A percentile compares a stretch with the other conserved stretches of the same genome.
Conservation (phyloP, 2,329 filamentous ascomycete species). For the Fusarium piperis region DNA sequence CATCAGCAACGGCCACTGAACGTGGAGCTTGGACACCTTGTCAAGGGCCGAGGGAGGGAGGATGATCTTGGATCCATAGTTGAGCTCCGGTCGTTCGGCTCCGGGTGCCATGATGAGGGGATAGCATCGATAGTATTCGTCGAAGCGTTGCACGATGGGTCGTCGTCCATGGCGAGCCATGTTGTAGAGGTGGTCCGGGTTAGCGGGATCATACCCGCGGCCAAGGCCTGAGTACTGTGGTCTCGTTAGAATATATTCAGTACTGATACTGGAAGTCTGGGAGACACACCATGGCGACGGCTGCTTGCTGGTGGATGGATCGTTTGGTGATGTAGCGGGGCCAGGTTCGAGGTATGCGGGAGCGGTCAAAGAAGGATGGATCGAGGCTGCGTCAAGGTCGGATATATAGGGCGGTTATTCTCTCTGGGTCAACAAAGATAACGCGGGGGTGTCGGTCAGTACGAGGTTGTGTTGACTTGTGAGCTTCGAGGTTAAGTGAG, state of each 20-base stretch:
- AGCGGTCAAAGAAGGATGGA: constrained; percentile 29
- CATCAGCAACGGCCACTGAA: constrained; percentile 97
- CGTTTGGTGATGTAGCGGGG: constrained; percentile 13
- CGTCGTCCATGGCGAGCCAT: constrained; percentile 59
- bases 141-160: constrained; percentile 78
- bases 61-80: constrained; percentile 97
- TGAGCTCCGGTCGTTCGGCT: constrained; percentile 86
- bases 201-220: constrained; percentile 57
- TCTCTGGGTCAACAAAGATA: neutral
- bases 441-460: neutral
- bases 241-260: neutral
- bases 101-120: constrained; percentile 94
- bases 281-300: constrained; percentile 35
- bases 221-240: constrained; percentile 51
- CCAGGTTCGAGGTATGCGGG: neutral
- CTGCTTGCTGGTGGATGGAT: constrained; percentile 1
- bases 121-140: constrained; percentile 98
- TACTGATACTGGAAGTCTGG: neutral
- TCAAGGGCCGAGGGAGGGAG: constrained; percentile 96
- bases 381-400: neutral
- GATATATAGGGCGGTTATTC: neutral
- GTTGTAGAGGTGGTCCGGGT: constrained; percentile 60
- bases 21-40: constrained; percentile 94
- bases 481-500: constrained; percentile 7
- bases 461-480: neutral